These are phyloP conservation scores for Thielaviopsis populi DNA, from an alignment of 2,329 filamentous ascomycete genomes.

Conservation along the genomic window DNA sequence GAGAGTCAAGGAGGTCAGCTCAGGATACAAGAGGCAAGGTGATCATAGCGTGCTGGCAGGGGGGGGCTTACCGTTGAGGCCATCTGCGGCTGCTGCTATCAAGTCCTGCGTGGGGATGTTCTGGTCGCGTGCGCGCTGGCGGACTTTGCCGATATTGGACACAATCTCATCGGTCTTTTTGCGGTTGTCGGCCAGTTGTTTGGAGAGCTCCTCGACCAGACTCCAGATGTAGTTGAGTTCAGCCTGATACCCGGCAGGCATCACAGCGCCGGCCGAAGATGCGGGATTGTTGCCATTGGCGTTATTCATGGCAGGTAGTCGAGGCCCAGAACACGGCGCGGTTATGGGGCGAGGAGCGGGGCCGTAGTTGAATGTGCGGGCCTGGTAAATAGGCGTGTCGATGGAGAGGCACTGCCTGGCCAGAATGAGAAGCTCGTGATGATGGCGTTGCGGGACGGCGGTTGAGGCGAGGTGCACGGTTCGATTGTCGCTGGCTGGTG, in stretches of 20 bases:
- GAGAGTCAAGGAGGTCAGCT: not conserved
- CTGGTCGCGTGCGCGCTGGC: conserved; percentile 38
- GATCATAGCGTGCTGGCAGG: not conserved
- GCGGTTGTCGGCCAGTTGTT: conserved; percentile 46
- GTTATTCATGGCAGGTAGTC: conserved; percentile 8
- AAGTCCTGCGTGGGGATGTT: conserved; percentile 44
- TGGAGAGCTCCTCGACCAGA: conserved; percentile 52
- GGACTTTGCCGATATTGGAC: conserved; percentile 45
- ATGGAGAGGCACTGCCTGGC: no score
- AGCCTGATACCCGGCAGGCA: conserved; percentile 51
- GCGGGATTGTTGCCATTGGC: conserved; percentile 21
- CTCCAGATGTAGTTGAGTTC: conserved; percentile 54
- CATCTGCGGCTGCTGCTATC: conserved; percentile 38
- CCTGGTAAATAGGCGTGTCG: no score
- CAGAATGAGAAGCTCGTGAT: no score
- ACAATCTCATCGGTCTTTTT: conserved; percentile 49
- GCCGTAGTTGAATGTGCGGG: no score
- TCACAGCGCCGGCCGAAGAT: conserved; percentile 34
- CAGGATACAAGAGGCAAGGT: not conserved
- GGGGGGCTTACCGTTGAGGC: conserved; percentile 36
- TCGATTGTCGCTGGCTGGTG: no score
- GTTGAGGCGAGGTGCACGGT: no score
- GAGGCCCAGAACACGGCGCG: not conserved
- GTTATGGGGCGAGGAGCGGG: not conserved
- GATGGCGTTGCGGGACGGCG: no score